Conservation (phyloP, 1,139 yeast genomes). For the Pichia norvegensis region DNA sequence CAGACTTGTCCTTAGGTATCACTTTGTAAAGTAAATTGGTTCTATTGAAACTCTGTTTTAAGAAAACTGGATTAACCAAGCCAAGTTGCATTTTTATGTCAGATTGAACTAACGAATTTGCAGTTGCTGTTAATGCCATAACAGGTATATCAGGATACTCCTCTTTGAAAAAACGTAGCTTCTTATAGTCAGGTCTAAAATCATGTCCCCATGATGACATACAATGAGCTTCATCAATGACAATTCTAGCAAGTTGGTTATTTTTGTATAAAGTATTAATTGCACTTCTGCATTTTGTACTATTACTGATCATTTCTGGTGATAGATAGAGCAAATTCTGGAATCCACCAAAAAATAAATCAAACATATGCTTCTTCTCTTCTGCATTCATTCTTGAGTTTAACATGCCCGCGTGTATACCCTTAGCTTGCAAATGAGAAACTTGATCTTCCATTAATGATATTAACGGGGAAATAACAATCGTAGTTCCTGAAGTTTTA, state of each 20-base stretch:
- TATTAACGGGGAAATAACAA: conserved; percentile 89
- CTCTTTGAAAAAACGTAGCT: conserved; percentile 62
- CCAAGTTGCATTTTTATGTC: conserved; percentile 75
- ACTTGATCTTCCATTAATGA: conserved; percentile 98
- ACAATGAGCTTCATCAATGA: conserved; percentile 98
- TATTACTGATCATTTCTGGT: conserved; percentile 89
- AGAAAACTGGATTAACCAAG: conserved; percentile 46
- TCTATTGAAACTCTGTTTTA: conserved; percentile 80
- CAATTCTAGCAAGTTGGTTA: conserved; percentile 67
- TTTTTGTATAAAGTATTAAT: conserved; percentile 50
- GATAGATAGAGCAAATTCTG: conserved; percentile 79
- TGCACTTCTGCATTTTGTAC: conserved; percentile 59
- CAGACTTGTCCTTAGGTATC: conserved; percentile 49
- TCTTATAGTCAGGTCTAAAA: conserved; percentile 92
- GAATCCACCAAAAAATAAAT: conserved; percentile 54
- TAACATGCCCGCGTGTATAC: conserved; percentile 81
- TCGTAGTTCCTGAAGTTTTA: conserved; percentile 70
- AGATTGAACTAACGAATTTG: conserved; percentile 81
- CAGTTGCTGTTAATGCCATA: conserved; percentile 97
- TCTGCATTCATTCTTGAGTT: conserved; percentile 65
- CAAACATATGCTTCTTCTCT: conserved; percentile 58
- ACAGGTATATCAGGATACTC: conserved; percentile 76
- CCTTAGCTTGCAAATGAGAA: conserved; percentile 57
- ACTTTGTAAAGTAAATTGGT: conserved; percentile 80
- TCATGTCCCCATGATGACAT: conserved; percentile 99